Base-by-base conservation (phyloP, 306 rosid genomes). In the Trifolium pratense region DNA sequence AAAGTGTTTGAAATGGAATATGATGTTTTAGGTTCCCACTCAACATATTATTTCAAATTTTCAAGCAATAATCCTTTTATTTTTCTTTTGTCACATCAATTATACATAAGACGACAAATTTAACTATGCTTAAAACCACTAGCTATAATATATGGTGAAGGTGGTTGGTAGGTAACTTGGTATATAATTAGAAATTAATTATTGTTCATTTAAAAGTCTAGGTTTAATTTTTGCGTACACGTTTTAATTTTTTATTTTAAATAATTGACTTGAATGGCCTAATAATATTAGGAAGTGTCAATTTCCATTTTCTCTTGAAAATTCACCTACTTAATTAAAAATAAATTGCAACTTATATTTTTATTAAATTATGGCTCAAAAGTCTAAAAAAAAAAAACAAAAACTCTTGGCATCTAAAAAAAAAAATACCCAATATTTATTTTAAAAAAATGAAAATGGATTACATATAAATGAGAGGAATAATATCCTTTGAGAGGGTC, bases 1-100 rank as follows among this genome's bases (percentile, higher is more conserved):
- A 37, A 34, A 61, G 26, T 36, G 71, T 77, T 61, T 70, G 58
- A 17, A 76, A 49, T 12, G 34, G 26, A 61, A 48, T 70, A 49
- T 77, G 16, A 59, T 77, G 56, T 69, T 66, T 20, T 7, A 59
- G 23, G 34, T 20, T 67, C 32, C 21, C 43, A 34, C 62, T 70
- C 40, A 70, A 70, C 70, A 57, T 59, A 58, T 58, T 68, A 58
- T 36, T 48, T 12, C 48, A 42, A 12, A 12, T 36, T 42, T 42
- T 42, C 32, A 69, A 61, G 21, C 17, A 43, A 29, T 59, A 7
- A 20, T 68, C 3, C 2, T 45, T 29, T 57, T 29, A 7, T 74
- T 32, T 29, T 67, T 42, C 2, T 63, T 46, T 60, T 34, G 63
- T 59, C 70, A 58, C 42, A 9, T 76, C 80, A 15, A n/a, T 18